Base-by-base conservation (phyloP, 495 filamentous ascomycete species). In the Aspergillus homomorphus region DNA sequence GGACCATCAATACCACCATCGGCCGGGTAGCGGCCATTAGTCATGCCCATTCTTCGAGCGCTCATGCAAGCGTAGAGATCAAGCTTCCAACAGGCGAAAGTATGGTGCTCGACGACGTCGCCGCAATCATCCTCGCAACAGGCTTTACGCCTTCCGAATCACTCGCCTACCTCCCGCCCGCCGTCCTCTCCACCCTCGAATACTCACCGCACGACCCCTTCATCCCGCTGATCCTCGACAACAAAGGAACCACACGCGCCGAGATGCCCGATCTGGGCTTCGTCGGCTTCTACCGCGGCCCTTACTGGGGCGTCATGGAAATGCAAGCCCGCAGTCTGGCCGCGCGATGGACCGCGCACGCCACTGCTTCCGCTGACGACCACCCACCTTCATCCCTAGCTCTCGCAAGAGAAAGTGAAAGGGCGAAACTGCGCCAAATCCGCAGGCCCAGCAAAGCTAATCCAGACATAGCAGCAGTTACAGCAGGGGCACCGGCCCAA, bases 221-320 rank as follows among this genome's bases (percentile, higher is more conserved):
- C 60, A 77, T 89, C 10, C 89, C 91, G 0, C 67, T 91, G 3
- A 79, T 89, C 0, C 75, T 96, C 3, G 85, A 87, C 45, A 83
- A 87, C 48, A 84, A 86, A 57, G 79, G 80, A 18, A 87, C 83
- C 4, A 75, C 86, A 33, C 84, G 87, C 62, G 77, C 78, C 0
- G 69, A 71, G 4, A 65, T 92, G 1, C 82, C 85, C 0, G 81
- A 83, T 20, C 71, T 93, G 0, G 89, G 88, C 0, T 96, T 96
- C 58, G 85, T 95, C 0, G 92, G 92, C 4, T 88, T 93, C 70
- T 93, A 96, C 68, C 82, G 89, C 38, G 88, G 89, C 1, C 89
- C 91, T 0, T 96, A 89, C 70, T 96, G 90, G 88, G 88, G 87
- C 0, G 82, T 89, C 0, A 88, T 93, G 80, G 91, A 96, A 65